phyloP scores from a whole-genome alignment of 2,329 filamentous ascomycete species.

The Plenodomus biglobosus region DNA sequence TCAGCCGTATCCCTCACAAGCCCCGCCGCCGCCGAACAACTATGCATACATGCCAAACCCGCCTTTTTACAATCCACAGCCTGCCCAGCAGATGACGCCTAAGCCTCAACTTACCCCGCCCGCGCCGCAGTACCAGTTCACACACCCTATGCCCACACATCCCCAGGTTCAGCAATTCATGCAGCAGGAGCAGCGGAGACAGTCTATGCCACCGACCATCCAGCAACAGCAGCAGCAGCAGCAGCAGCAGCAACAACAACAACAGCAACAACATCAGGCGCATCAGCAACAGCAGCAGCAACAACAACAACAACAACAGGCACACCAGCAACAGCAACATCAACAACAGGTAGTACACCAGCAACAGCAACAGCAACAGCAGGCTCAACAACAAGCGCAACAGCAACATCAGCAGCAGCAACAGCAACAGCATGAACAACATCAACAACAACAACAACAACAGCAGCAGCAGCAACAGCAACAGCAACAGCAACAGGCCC shows the following conservation, averaged over 20 bases:
- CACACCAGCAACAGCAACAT: constrained; percentile 67
- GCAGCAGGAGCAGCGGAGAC: constrained; percentile 73
- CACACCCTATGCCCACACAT: constrained; percentile 48
- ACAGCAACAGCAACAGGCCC: constrained; percentile 66
- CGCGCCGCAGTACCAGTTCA: constrained; percentile 49
- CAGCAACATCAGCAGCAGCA: constrained; percentile 15
- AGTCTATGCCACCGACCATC: constrained; percentile 72
- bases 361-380: constrained; percentile 45
- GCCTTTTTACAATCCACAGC: constrained; percentile 76
- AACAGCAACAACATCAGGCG: constrained; percentile 49
- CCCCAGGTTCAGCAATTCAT: constrained; percentile 67
- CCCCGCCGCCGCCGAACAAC: constrained; percentile 64
- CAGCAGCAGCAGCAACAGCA: constrained; percentile 47
- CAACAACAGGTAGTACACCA: constrained; percentile 42
- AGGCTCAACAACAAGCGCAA: constrained; percentile 15
- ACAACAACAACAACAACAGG: constrained; percentile 72
- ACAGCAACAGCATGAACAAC: constrained; percentile 66
- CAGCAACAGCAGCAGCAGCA: constrained; percentile 57
- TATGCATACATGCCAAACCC: constrained; percentile 86
- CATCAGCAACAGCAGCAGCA: constrained; percentile 43
- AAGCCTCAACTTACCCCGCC: constrained; percentile 42
- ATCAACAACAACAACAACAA: constrained; percentile 68
- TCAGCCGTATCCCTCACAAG: constrained; percentile 61
- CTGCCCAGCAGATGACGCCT: constrained; percentile 52
- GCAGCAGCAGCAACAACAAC: constrained; percentile 63